phyloP scores from a whole-genome alignment of 2,329 filamentous ascomycete genomes.

The Hymenoscyphus salicellus region DNA sequence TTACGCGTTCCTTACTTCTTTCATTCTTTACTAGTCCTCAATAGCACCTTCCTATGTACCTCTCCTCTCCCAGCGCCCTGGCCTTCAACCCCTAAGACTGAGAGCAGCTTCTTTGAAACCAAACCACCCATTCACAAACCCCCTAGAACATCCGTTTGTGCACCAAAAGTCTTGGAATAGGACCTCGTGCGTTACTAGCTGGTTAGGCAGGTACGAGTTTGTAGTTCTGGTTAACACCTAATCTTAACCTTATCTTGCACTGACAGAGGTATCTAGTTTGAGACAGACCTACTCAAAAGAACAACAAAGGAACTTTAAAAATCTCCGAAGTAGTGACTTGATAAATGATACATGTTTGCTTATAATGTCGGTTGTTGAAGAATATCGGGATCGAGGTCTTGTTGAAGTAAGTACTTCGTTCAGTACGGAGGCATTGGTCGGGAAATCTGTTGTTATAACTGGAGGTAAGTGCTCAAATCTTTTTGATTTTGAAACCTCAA shows the following conservation, averaged over 20 bases:
- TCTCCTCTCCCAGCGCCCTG: no score
- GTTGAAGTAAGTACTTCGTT: background rate
- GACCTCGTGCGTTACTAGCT: no score
- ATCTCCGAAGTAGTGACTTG: background rate
- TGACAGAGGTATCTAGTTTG: background rate
- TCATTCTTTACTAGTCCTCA: no score
- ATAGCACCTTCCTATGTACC: no score
- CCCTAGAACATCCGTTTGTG: background rate
- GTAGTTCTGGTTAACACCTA: no score
- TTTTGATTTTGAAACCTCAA: no score
- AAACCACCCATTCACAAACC: no score
- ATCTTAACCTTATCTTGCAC: background rate
- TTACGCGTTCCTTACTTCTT: no score
- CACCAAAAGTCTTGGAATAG: background rate
- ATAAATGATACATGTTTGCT: background rate
- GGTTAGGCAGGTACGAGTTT: no score
- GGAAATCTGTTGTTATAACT: constrained; percentile 7
- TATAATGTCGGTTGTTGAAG: background rate
- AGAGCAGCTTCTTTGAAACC: no score
- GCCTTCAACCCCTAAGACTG: no score
- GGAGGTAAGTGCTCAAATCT: background rate
- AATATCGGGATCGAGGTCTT: constrained; percentile 1
- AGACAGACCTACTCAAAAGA: background rate
- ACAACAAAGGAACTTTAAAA: background rate
- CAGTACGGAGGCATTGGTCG: background rate